phyloP scores from a whole-genome alignment of 129 eudicot genomes.

The Erigeron canadensis region DNA sequence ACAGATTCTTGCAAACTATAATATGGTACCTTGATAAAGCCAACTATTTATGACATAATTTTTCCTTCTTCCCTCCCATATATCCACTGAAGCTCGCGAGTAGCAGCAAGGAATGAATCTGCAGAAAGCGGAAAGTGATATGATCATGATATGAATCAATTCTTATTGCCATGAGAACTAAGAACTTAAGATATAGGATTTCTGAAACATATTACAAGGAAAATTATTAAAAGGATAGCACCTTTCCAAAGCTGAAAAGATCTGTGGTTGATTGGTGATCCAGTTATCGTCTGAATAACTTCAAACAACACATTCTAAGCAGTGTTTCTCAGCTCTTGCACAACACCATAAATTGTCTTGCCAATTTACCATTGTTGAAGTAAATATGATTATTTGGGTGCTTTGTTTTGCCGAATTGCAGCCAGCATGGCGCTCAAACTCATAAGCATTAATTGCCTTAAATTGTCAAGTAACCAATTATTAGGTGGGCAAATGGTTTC shows the following conservation, averaged over 20 bases:
- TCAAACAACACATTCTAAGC: slow-evolving; percentile 63
- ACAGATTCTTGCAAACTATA: slow-evolving; percentile 10
- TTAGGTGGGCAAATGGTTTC: slow-evolving; percentile 23
- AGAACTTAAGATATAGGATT: background rate
- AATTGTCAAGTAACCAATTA: slow-evolving; percentile 17
- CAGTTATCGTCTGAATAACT: slow-evolving; percentile 62
- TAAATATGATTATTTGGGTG: slow-evolving; percentile 77
- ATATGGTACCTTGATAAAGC: slow-evolving; percentile 32
- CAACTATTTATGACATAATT: slow-evolving; percentile 31
- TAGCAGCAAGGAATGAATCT: slow-evolving; percentile 67
- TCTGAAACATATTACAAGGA: slow-evolving; percentile 8
- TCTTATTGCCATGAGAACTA: background rate
- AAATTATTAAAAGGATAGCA: background rate
- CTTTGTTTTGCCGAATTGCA: slow-evolving; percentile 70
- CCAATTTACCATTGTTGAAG: slow-evolving; percentile 73
- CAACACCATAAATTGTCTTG: slow-evolving; percentile 62
- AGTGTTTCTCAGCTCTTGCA: slow-evolving; percentile 65
- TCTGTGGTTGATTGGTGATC: slow-evolving; percentile 63
- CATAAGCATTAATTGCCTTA: slow-evolving; percentile 64
- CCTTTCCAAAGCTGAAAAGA: slow-evolving; percentile 74
- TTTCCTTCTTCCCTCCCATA: slow-evolving; percentile 55
- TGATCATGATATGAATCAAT: slow-evolving; percentile 14
- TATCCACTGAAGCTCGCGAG: slow-evolving; percentile 64
- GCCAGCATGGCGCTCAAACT: slow-evolving; percentile 71
- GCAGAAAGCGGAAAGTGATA: slow-evolving; percentile 17